Conservation (phyloP, 495 filamentous ascomycete genomes). For the Aspergillus steynii region DNA sequence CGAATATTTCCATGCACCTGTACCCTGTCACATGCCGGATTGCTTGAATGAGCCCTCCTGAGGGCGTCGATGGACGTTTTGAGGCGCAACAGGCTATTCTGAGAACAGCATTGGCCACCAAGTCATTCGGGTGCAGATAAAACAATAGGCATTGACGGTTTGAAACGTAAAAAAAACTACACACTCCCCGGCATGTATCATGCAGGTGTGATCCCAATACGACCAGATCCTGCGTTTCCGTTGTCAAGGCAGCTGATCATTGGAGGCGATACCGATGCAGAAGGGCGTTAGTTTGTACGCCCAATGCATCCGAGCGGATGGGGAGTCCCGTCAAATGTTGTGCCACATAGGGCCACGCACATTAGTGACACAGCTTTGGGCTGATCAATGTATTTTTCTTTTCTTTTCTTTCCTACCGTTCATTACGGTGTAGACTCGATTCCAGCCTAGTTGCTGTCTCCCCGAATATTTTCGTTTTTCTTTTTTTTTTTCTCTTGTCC, state of each 20-base stretch:
- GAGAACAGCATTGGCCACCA: neutral
- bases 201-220: conserved; percentile 8
- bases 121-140: neutral
- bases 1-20: neutral
- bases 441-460: neutral
- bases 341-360: conserved; percentile 23
- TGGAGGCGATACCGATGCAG: conserved; percentile 12
- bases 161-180: neutral
- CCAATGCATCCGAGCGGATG: conserved; percentile 22
- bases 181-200: conserved; percentile 2
- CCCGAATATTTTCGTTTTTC: neutral
- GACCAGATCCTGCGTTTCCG: conserved; percentile 1
- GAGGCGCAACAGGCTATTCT: neutral
- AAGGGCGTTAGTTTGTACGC: conserved; percentile 23
- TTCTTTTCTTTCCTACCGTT: conserved; percentile 10
- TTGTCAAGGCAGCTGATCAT: conserved; percentile 10
- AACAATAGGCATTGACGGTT: neutral
- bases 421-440: conserved; percentile 15
- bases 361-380: conserved; percentile 22
- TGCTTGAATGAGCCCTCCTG: no score
- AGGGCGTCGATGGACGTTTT: neutral
- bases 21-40: neutral
- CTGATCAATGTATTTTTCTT: conserved; percentile 6
- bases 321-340: conserved; percentile 12
- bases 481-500: neutral